These are phyloP conservation scores for Paulownia fortunei DNA, from an alignment of 257 asterid genomes.

Conservation along the genomic window DNA sequence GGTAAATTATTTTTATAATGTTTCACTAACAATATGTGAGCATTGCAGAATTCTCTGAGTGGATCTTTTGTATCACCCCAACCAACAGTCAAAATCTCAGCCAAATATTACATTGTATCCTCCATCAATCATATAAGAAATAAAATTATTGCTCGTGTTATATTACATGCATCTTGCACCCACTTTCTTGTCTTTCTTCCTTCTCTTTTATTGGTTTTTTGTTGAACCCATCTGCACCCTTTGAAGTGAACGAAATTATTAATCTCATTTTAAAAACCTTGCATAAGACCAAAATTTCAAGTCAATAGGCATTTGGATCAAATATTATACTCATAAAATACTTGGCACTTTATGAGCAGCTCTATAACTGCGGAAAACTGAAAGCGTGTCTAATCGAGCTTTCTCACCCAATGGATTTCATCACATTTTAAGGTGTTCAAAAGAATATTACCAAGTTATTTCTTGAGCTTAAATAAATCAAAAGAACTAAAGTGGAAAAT, in stretches of 20 bases:
- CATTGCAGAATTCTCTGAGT: background rate
- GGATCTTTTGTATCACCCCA: background rate
- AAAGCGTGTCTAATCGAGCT: conserved; percentile 4
- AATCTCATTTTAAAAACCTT: background rate
- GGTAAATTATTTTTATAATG: background rate
- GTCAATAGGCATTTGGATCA: background rate
- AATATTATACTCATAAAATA: background rate
- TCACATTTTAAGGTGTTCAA: background rate
- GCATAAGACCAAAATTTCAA: background rate
- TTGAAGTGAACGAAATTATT: background rate
- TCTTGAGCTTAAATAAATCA: background rate
- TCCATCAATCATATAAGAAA: background rate
- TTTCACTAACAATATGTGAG: background rate
- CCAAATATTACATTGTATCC: background rate
- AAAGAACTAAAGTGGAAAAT: background rate
- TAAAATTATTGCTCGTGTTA: background rate
- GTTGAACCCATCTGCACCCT: background rate
- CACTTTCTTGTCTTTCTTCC: background rate
- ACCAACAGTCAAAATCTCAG: background rate
- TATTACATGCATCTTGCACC: background rate
- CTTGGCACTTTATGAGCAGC: background rate
- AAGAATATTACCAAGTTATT: background rate
- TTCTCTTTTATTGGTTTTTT: background rate
- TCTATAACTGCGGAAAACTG: background rate
- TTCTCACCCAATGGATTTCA: background rate